Evolutionary conservation across 768 basidiomycete genomes (phyloP), one percentile per base, ranked within the genome.

Genomic region (Lactarius akahatsu): DNA sequence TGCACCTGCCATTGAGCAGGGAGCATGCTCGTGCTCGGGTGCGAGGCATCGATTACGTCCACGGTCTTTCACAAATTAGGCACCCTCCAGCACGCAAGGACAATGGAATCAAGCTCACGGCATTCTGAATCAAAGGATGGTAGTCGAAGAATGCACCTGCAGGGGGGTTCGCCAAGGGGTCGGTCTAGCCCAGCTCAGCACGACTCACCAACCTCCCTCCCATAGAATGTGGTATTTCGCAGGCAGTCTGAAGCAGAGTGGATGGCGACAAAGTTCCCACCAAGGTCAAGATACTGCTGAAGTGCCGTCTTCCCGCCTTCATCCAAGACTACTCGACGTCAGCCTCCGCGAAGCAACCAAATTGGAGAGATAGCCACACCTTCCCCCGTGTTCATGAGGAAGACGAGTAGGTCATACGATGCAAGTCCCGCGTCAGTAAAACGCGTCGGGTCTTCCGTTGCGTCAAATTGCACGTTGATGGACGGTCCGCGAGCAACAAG

Each of bases 141-240:
- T 81, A 81, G 71, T 82, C 81, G 68, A 84, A 83, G 47, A 78
- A 74, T 13, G 83, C 81, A 57, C 78, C 75, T 78, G 43, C 23
- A 20, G 50, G 50, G 47, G 23, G n/a, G 34, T 23, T 28, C 23
- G 50, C 57, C 26, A 18, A 16, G 47, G 10, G 11, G 52, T 30
- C 40, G 57, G 30, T 38, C 34, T 34, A 6, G 57, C 5, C 20
- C 7, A 30, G 9, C 28, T 23, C n/a, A 16, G 34, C 28, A 45
- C n/a, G 38, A 67, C 74, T 64, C 55, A 79, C 81, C 76, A 15
- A 82, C 71, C 63, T 80, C 80, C 41, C 75, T 71, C n/a, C 74
- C 71, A 63, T 77, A 82, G 71, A 78, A 82, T 0, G 76, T 74
- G 36, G 77, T 77, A 62, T 79, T 77, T 67, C 76, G 74, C 30